These are phyloP conservation scores for Zygnema cylindricum DNA, from an alignment of 139 green algal genomes.

Conservation along the genomic window DNA sequence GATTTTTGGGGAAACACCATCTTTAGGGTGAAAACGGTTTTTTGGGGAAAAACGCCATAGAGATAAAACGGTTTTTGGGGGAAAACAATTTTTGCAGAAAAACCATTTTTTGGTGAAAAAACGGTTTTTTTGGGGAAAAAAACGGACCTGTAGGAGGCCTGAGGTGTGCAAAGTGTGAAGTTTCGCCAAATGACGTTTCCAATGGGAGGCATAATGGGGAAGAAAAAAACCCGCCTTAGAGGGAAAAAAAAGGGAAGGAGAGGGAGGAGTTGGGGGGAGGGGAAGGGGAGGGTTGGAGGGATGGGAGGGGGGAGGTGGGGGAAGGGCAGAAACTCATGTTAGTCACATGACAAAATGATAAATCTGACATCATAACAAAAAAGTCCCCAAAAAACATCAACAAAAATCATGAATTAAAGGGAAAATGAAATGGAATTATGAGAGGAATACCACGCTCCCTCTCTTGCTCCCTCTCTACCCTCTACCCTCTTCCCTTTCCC, in stretches of 20 bases:
- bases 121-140: not conserved
- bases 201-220: conserved; percentile 48
- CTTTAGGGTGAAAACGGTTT: not conserved
- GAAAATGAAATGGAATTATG: too few relatives aligned
- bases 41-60: not conserved
- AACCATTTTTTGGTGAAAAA: not conserved
- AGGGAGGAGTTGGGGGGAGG: not conserved
- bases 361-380: too few relatives aligned
- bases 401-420: too few relatives aligned
- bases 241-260: not conserved
- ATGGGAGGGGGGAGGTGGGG: not conserved
- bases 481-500: too few relatives aligned
- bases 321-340: not conserved
- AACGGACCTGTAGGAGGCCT: conserved; percentile 43
- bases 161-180: conserved; percentile 42
- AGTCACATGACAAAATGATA: not conserved
- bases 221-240: conserved; percentile 57
- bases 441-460: too few relatives aligned
- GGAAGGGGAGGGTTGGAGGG: not conserved
- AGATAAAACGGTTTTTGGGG: not conserved
- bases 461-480: too few relatives aligned
- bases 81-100: not conserved
- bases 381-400: too few relatives aligned
- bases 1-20: not conserved
- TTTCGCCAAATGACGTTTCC: conserved; percentile 34